Percentiles rank a stretch among this genome's conserved stretches.
phyloP scores from a whole-genome alignment of 169 alveolate genomes.

The Plasmodium gallinaceum region DNA sequence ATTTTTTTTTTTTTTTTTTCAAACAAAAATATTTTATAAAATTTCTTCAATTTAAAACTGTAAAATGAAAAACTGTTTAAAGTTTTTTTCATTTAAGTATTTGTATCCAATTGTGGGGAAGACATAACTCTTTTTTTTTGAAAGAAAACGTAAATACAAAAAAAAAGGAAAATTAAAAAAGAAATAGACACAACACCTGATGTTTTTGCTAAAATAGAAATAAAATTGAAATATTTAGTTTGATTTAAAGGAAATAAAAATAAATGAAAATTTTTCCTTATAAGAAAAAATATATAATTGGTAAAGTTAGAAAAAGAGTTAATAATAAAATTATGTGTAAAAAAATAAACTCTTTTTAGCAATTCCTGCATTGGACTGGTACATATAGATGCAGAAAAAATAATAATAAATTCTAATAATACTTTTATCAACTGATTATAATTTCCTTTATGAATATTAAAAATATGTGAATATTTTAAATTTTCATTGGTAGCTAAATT shows the following conservation, averaged over 20 bases:
- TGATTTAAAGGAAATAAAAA: conserved; percentile 55
- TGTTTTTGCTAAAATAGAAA: conserved; percentile 50
- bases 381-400: conserved; percentile 67
- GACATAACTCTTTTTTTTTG: conserved; percentile 67
- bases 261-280: conserved; percentile 51
- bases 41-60: no score
- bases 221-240: conserved; percentile 29
- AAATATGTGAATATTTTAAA: conserved; percentile 22
- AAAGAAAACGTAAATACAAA: conserved; percentile 52
- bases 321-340: conserved; percentile 39
- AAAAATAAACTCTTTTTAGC: conserved; percentile 42
- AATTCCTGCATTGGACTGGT: conserved; percentile 63
- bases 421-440: conserved; percentile 54
- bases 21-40: no score
- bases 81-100: not conserved
- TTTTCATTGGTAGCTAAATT: conserved; percentile 54
- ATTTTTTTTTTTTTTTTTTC: no score
- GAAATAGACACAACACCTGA: conserved; percentile 57
- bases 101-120: conserved; percentile 37
- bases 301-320: conserved; percentile 24
- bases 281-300: conserved; percentile 23
- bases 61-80: no score
- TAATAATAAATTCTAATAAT: conserved; percentile 39
- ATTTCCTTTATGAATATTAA: conserved; percentile 49
- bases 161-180: conserved; percentile 39